Evolutionary conservation across 164 flowering plant genomes (phyloP).

Genomic region (Chimonanthus praecox): DNA sequence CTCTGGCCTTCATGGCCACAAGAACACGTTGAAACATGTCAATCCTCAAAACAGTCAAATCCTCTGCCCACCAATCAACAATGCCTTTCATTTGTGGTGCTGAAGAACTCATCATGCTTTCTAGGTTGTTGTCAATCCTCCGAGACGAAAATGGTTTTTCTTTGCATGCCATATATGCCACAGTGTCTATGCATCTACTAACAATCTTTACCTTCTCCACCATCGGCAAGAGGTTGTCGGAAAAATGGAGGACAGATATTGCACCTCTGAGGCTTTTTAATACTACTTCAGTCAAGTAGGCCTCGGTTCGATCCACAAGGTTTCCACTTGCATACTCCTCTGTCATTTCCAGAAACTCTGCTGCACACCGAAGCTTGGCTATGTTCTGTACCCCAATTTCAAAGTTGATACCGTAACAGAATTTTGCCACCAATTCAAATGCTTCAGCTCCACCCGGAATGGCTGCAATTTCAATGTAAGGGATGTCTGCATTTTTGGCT

Average conservation of each 20-base stretch:
- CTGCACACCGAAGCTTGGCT: constrained; percentile 68
- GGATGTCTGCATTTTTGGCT: constrained; percentile 47
- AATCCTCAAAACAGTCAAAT: constrained; percentile 61
- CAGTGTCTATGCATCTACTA: constrained; percentile 67
- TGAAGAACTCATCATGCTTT: constrained; percentile 23
- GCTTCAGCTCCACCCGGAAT: constrained; percentile 83
- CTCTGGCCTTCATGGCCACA: constrained; percentile 84
- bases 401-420: constrained; percentile 90
- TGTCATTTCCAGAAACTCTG: constrained; percentile 91
- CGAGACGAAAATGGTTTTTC: constrained; percentile 51
- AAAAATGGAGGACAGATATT: constrained; percentile 47
- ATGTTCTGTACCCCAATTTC: constrained; percentile 75
- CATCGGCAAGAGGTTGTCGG: constrained; percentile 50
- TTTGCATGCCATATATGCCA: constrained; percentile 61
- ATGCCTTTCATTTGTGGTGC: constrained; percentile 34
- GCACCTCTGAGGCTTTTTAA: constrained; percentile 64
- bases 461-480: constrained; percentile 49
- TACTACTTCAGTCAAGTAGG: constrained; percentile 73
- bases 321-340: constrained; percentile 83
- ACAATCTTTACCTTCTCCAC: constrained; percentile 82
- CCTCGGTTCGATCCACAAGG: constrained; percentile 60
- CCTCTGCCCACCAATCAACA: constrained; percentile 98
- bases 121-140: constrained; percentile 26
- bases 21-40: constrained; percentile 79
- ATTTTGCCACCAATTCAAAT: constrained; percentile 78